Conservation (phyloP, 768 basidiomycete species). For the Pisolithus marmoratus region DNA sequence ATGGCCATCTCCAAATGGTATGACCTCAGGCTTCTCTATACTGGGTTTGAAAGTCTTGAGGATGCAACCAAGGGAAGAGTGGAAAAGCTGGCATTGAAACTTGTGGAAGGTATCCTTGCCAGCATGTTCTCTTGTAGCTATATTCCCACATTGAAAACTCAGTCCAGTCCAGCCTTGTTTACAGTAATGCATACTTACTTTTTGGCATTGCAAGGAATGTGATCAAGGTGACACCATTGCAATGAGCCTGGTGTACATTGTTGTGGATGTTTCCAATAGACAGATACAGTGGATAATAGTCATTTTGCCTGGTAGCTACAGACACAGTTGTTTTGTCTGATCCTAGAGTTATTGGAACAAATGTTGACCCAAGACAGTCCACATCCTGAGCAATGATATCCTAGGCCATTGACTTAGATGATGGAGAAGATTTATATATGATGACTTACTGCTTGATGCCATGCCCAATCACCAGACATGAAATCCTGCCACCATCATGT, state of each 20-base stretch:
- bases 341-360: slow-evolving; percentile 14
- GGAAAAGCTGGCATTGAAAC: slow-evolving; percentile 18
- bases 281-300: slow-evolving; percentile 17
- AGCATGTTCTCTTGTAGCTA: slow-evolving; percentile 5
- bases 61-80: slow-evolving; percentile 11
- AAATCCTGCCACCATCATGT: slow-evolving; percentile 3
- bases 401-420: too few species aligned
- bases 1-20: slow-evolving; percentile 15
- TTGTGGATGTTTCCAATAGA: slow-evolving; percentile 10
- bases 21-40: slow-evolving; percentile 14
- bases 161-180: not conserved
- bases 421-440: not conserved
- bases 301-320: slow-evolving; percentile 14
- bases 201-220: too few species aligned
- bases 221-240: too few species aligned
- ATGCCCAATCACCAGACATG: slow-evolving; percentile 11
- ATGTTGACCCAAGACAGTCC: slow-evolving; percentile 7
- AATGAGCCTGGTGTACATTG: not conserved
- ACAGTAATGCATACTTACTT: too few species aligned
- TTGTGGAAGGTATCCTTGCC: slow-evolving; percentile 6
- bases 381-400: too few species aligned
- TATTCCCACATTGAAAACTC: too few species aligned
- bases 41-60: slow-evolving; percentile 5
- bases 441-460: slow-evolving; percentile 10
- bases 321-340: slow-evolving; percentile 21